A percentile compares a stretch with the other conserved stretches of the same genome.
phyloP scores from a whole-genome alignment of 2,329 filamentous ascomycete species.

The Sphaceloma murrayae region DNA sequence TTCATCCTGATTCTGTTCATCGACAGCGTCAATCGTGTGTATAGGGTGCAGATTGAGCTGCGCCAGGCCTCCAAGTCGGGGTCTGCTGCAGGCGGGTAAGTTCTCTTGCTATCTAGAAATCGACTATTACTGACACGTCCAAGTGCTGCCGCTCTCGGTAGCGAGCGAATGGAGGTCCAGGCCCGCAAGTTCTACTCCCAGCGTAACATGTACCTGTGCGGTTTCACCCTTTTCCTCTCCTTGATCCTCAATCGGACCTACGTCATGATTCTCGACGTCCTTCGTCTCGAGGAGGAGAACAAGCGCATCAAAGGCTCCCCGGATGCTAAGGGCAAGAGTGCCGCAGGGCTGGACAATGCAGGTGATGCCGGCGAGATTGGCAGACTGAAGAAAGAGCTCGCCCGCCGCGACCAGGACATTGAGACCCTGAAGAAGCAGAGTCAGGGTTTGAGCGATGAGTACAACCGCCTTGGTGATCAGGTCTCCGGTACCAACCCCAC shows the following conservation, averaged over 20 bases:
- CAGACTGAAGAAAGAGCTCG: constrained; percentile 55
- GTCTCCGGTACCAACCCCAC: constrained; percentile 50
- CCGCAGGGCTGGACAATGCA: constrained; percentile 60
- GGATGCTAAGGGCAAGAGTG: constrained; percentile 52
- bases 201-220: constrained; percentile 99
- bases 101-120: neutral
- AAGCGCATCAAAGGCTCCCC: constrained; percentile 65
- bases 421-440: constrained; percentile 88
- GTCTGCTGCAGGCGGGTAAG: constrained; percentile 41
- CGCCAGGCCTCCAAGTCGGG: constrained; percentile 56
- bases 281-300: constrained; percentile 85
- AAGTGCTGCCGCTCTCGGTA: constrained; percentile 64
- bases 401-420: constrained; percentile 71
- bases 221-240: constrained; percentile 97
- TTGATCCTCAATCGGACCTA: constrained; percentile 99
- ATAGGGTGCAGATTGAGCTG: constrained; percentile 88
- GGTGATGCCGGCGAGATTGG: constrained; percentile 69
- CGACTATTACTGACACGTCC: constrained; percentile 19
- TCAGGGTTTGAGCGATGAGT: constrained; percentile 72
- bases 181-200: constrained; percentile 99
- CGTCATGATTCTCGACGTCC: constrained; percentile 86
- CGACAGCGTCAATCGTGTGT: constrained; percentile 92
- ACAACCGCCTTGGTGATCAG: constrained; percentile 76
- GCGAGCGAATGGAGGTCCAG: constrained; percentile 95
- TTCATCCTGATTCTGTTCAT: constrained; percentile 98